phyloP scores from a whole-genome alignment of 2,329 filamentous ascomycete species.

The Hypomyces rosellus region DNA sequence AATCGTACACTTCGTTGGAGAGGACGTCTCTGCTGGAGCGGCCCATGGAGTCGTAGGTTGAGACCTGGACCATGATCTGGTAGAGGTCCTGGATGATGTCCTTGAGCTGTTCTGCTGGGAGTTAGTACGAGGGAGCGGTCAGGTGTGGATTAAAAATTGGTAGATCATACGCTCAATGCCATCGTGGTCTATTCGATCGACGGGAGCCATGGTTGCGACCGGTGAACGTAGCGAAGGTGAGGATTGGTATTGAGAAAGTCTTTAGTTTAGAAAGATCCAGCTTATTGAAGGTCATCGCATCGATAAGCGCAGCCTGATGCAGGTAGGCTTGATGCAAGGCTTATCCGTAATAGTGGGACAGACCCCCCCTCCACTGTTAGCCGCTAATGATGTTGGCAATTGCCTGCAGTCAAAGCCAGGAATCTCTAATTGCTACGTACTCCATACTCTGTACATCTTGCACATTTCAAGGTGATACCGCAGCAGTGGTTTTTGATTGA shows the following conservation, averaged over 20 bases:
- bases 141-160: neutral
- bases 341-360: no score
- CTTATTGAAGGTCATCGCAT: no score
- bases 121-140: neutral
- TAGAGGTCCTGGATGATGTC: constrained; percentile 59
- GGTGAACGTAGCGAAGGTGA: neutral
- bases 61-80: constrained; percentile 56
- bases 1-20: constrained; percentile 41
- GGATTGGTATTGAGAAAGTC: neutral
- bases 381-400: no score
- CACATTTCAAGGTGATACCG: no score
- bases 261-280: neutral
- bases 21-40: constrained; percentile 51
- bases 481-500: no score
- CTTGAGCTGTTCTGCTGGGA: constrained; percentile 48
- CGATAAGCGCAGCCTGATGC: no score
- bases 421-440: no score
- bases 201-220: constrained; percentile 33
- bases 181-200: constrained; percentile 32
- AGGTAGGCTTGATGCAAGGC: no score
- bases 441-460: no score
- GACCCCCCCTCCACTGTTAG: no score
- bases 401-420: no score
- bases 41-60: constrained; percentile 51
- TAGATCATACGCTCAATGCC: constrained; percentile 32